Conservation (phyloP, 495 filamentous ascomycete genomes). For the Talaromyces proteolyticus region DNA sequence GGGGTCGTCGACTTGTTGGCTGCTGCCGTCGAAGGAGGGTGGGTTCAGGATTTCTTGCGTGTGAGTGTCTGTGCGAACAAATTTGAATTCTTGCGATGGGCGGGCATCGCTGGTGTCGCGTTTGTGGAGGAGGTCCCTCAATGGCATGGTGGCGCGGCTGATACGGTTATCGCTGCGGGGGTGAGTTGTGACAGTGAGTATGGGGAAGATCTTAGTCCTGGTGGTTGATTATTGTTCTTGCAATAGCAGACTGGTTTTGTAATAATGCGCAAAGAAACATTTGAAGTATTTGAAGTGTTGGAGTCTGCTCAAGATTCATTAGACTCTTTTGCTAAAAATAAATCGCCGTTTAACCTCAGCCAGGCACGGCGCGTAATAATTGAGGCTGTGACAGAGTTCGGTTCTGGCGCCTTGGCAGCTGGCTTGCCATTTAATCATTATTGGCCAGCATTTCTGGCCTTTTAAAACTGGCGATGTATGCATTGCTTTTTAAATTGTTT, state of each 20-base stretch:
- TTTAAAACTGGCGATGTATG: too few relatives aligned
- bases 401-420: background rate
- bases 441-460: too few relatives aligned
- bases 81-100: conserved; percentile 64
- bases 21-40: conserved; percentile 36
- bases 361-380: background rate
- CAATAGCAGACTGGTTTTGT: too few relatives aligned
- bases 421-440: too few relatives aligned
- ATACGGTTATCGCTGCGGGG: background rate
- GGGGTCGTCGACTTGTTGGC: conserved; percentile 11
- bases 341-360: background rate
- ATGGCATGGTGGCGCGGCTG: conserved; percentile 49
- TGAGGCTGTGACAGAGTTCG: background rate
- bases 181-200: too few relatives aligned
- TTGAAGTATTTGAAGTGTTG: too few relatives aligned
- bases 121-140: conserved; percentile 71
- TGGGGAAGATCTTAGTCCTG: background rate
- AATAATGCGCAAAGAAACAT: too few relatives aligned
- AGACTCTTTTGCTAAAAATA: background rate
- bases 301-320: background rate
- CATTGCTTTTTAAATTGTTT: too few relatives aligned
- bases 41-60: conserved; percentile 71
- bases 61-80: conserved; percentile 78
- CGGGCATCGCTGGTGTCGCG: conserved; percentile 37
- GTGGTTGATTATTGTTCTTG: too few relatives aligned